These are phyloP conservation scores for Holtermanniella nyarrowii DNA, from an alignment of 768 basidiomycete genomes.

Conservation along the genomic window DNA sequence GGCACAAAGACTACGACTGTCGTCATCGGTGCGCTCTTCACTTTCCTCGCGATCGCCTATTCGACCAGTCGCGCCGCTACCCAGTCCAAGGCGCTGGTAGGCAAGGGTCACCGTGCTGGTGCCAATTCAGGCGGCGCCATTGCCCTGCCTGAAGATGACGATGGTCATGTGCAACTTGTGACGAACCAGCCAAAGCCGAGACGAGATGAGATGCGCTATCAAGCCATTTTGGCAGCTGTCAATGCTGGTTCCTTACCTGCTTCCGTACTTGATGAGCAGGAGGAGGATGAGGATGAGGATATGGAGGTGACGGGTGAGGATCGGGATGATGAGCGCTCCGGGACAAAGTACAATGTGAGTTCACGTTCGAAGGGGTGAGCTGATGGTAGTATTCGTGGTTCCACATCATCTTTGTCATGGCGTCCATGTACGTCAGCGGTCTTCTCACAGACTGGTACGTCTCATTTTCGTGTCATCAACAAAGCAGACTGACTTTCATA, in stretches of 20 bases:
- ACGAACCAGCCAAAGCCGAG: constrained; percentile 65
- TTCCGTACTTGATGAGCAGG: constrained; percentile 72
- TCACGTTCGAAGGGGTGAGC: constrained; percentile 1
- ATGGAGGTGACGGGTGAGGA: constrained; percentile 53
- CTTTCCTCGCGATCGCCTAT: constrained; percentile 96
- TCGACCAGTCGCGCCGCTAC: constrained; percentile 94
- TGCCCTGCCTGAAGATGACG: constrained; percentile 51
- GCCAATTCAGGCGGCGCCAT: constrained; percentile 48
- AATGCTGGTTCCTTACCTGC: constrained; percentile 94
- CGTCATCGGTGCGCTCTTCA: constrained; percentile 83
- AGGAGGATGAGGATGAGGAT: constrained; percentile 52
- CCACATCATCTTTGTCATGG: constrained; percentile 93
- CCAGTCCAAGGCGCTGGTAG: constrained; percentile 79
- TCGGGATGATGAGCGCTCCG: constrained; percentile 83
- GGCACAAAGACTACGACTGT: constrained; percentile 73
- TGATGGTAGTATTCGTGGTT: constrained; percentile 84
- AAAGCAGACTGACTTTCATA: constrained; percentile 7
- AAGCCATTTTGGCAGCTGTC: constrained; percentile 87
- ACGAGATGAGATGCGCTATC: constrained; percentile 80
- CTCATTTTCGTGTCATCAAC: background rate
- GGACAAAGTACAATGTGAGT: constrained; percentile 86
- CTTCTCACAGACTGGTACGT: constrained; percentile 91
- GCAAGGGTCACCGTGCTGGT: constrained; percentile 51
- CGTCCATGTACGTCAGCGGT: constrained; percentile 95
- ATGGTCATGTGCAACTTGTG: constrained; percentile 52